Conservation (phyloP, 257 asterid genomes). For the Paraleonurus japonicus region DNA sequence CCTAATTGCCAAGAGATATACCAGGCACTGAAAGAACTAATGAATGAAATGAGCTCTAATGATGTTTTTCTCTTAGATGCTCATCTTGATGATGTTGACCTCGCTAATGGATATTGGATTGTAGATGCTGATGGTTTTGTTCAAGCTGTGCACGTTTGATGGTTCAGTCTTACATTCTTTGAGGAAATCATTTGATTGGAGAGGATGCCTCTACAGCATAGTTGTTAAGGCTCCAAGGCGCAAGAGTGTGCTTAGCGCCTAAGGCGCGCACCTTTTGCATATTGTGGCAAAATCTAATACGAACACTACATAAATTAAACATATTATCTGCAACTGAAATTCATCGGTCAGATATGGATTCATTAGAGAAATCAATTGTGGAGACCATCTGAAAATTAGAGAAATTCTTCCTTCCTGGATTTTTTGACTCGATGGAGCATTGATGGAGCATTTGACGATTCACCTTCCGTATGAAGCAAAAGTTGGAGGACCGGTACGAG, state of each 20-base stretch:
- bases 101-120: constrained; percentile 25
- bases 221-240: no score
- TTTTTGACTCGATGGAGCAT: no score
- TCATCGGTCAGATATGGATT: background rate
- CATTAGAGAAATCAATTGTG: background rate
- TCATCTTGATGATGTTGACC: constrained; percentile 27
- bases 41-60: constrained; percentile 43
- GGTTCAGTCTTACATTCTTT: background rate
- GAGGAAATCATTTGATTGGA: background rate
- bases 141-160: constrained; percentile 21
- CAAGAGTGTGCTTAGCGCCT: no score
- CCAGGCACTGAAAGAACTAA: constrained; percentile 38
- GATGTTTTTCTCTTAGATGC: constrained; percentile 2
- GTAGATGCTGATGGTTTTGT: constrained; percentile 18
- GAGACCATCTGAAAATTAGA: background rate
- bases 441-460: background rate
- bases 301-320: no score
- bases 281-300: no score
- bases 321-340: background rate
- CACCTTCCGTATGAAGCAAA: background rate
- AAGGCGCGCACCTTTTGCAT: no score
- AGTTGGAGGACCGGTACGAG: background rate
- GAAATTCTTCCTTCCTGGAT: background rate
- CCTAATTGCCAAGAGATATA: constrained; percentile 51
- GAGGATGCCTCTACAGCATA: background rate